Base-by-base conservation (phyloP, 768 basidiomycete species). In the Mycena crocata region DNA sequence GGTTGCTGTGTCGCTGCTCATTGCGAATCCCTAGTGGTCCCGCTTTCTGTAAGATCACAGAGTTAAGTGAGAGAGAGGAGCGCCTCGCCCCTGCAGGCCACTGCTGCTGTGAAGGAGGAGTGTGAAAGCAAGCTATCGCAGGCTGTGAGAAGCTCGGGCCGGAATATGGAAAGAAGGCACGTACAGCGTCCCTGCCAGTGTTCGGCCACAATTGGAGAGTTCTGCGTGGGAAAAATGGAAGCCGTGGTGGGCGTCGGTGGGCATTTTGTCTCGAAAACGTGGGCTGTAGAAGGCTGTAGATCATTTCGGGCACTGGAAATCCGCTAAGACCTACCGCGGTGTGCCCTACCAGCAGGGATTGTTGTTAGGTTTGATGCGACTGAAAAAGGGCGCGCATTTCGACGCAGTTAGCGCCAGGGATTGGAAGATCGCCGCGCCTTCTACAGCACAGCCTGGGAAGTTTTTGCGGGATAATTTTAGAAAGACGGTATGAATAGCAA, bases 101-200 rank as follows among this genome's bases (percentile, higher is more conserved):
- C 24, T 59, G 57, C 57, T 59, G 57, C 57, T n/a, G n/a, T n/a
- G n/a, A n/a, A n/a, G 57, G 57, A 59, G 45, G 35, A 35, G 46
- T 19, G 45, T 21, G 19, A 30, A 34, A 19, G 26, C 28, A 19
- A 2, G 45, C 46, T 30, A 10, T 24, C 44, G 15, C 45, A 26
- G 34, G 9, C 2, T 57, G 44, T 46, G 45, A 14, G 57, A 45
- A 34, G n/a, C 3, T 5, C 46, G 46, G 24, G 26, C 46, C 46
- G 45, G n/a, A 39, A 49, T 26, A 37, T 37, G 55, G 42, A 31
- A 17, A 45, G 19, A 14, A 23, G 31, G 35, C 5, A 32, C 26
- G 56, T 32, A 3, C 31, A 14, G 40, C 9, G 30, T 26, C 31
- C 32, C 48, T 45, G 30, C 1, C 14, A n/a, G n/a, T n/a, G n/a